Base-by-base conservation (phyloP, 2,329 filamentous ascomycete species). In the Amphichorda felina region DNA sequence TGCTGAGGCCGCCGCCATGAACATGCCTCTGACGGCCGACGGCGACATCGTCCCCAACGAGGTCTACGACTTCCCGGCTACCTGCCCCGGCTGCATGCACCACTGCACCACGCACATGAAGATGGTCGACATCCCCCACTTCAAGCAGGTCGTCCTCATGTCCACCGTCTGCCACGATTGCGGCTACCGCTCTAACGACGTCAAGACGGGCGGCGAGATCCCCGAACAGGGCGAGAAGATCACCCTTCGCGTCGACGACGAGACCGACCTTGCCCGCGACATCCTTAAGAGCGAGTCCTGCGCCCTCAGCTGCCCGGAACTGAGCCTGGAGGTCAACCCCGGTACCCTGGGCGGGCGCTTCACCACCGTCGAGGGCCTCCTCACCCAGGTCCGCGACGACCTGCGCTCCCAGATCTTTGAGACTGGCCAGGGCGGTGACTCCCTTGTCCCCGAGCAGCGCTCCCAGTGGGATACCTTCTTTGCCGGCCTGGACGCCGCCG, bases 271-370 rank as follows among this genome's bases (percentile, higher is more conserved):
- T 30, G 81, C 79, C 10, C 77, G 91, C 43, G 91, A 98, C 51
- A 94, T 98, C 41, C 79, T 98, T 50, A 98, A 98, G 67, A 87
- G 83, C 46, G 91, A 98, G 59, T 91, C 82, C 18, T 96, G 91
- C 53, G 79, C 77, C 10, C 70, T 98, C 41, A 75, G 80, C 50
- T 94, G 87, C 55, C 82, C 86, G 1, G 88, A 98, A 54, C 77
- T 96, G 14, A 75, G 80, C 46, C 76, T 98, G 9, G 75, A 79
- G 36, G 86, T 96, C 43, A 87, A 94, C 58, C 87, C 89, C 0
- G 91, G 91, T 38, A 98, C 91, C 0, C 75, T 98, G 14, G 91
- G 91, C 41, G 91, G 91, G 14, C 80, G 91, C 39, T 98, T 98
- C 66, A 98, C 91, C 15, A 98, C 91, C 1, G 80, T 98, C 15